Percentiles rank a stretch among this genome's conserved stretches.
phyloP scores from a whole-genome alignment of 331 rosid genomes.

The Erythrophleum ivorense region DNA sequence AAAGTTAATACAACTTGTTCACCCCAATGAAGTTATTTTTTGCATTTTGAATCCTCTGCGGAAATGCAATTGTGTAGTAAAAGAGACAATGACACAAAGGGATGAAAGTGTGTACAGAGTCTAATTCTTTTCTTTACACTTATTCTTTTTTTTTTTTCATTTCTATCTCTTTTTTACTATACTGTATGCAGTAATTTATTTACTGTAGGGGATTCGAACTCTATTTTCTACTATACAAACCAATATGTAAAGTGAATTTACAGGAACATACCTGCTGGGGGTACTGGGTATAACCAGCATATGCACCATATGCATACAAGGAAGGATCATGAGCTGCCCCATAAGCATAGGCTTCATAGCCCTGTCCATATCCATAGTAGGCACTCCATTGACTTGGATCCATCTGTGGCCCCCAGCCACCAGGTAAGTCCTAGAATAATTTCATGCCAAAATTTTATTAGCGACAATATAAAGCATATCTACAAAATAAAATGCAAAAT shows the following conservation, averaged over 20 bases:
- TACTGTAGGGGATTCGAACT: no score
- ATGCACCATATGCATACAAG: conserved; percentile 75
- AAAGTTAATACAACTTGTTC: background rate
- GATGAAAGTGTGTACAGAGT: no score
- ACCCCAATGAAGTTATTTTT: conserved; percentile 8
- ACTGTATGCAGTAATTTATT: no score
- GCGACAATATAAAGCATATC: background rate
- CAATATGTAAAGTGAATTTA: background rate
- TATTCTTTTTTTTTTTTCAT: no score
- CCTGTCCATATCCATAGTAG: conserved; percentile 92
- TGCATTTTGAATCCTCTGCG: background rate
- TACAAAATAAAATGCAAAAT: background rate
- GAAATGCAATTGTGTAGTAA: background rate
- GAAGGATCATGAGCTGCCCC: conserved; percentile 89
- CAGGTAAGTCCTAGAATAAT: conserved; percentile 63
- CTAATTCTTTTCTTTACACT: no score
- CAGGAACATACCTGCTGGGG: conserved; percentile 76
- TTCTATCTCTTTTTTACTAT: no score
- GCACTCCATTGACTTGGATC: conserved; percentile 87
- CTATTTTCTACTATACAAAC: background rate
- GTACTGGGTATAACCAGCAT: conserved; percentile 81
- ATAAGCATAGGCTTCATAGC: conserved; percentile 84
- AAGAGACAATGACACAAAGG: no score
- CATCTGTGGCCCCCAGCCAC: conserved; percentile 83
- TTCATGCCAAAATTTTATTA: conserved; percentile 27